Percentiles rank a stretch among this genome's conserved stretches.
Conservation (phyloP, 164 flowering plant genomes). For the Saururus chinensis region DNA sequence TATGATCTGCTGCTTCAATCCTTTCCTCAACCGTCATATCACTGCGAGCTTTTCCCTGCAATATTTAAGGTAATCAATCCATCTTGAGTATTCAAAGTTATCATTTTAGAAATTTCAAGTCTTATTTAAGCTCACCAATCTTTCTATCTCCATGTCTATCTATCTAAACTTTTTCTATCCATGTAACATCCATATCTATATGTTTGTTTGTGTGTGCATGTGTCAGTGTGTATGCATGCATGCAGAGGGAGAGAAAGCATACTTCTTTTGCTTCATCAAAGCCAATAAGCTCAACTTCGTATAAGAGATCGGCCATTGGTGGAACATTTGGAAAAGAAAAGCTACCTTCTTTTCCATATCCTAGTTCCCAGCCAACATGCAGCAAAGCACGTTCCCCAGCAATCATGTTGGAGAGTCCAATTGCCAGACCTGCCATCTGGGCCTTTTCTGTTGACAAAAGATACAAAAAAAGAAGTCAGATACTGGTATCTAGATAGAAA, state of each 20-base stretch:
- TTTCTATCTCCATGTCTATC: too few relatives aligned
- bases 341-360: conserved; percentile 91
- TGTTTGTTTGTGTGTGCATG: neutral
- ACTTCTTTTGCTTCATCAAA: conserved; percentile 95
- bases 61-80: conserved; percentile 3
- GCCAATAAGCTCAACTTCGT: conserved; percentile 95
- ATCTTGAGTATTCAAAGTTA: neutral
- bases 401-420: conserved; percentile 81
- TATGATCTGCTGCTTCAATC: conserved; percentile 80
- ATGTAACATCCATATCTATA: neutral
- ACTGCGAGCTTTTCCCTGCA: conserved; percentile 81
- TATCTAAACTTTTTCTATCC: neutral
- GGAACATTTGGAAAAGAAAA: conserved; percentile 99
- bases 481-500: too few relatives aligned
- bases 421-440: conserved; percentile 73
- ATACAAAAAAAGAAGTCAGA: neutral
- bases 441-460: conserved; percentile 57
- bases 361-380: conserved; percentile 90
- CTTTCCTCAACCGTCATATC: conserved; percentile 99
- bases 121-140: too few relatives aligned
- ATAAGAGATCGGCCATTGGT: conserved; percentile 78
- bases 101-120: too few relatives aligned
- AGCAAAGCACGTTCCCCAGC: conserved; percentile 82
- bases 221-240: neutral
- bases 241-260: conserved; percentile 14